Base-by-base conservation (phyloP, 176 grass and related monocot genomes). In the Triticum monococcum region DNA sequence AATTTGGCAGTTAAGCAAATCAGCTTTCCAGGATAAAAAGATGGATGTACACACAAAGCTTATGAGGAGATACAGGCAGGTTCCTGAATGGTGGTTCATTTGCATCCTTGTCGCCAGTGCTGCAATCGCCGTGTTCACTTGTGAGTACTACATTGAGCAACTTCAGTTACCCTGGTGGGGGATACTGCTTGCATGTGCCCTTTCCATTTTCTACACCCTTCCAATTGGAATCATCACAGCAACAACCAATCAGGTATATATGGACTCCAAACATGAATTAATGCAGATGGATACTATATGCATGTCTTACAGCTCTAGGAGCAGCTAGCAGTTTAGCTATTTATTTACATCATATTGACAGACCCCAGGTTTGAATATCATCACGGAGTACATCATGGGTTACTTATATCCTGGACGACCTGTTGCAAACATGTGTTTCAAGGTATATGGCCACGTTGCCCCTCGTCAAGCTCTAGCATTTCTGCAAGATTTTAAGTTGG, bases 351-450 rank as follows among this genome's bases (percentile, higher is more conserved):
- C 20, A 12, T 60, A 60, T 59, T 60, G 31, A 78, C 73, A 97
- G 95, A 92, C 95, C 13, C 95, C 95, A 36, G 95, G 92, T 7
- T 84, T 97, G 78, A 97, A 97, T 68, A 78, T 97, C 43, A 94
- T 97, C 64, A 97, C 95, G 1, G 95, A 97, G 74, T 97, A 97
- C 37, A 86, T 94, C 50, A 97, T 97, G 84, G 95, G 95, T 8
- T 97, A 92, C 68, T 33, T 97, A n/a, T 97, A 97, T 57, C 92
- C 95, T 0, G 92, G 95, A 17, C 86, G 90, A 1, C 95, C 95
- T 0, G 95, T 97, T 5, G 95, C 95, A 68, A 97, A 97, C 40
- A 97, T 97, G 95, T 94, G 95, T 66, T 97, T 97, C 86, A 97
- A 97, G 81, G 95, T 97, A 37, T 97, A 97, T 78, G 95, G 95